Percentiles rank a stretch among this genome's conserved stretches.
Evolutionary conservation across 208 protist species (phyloP).

Genomic region (Acanthamoeba polyphaga): DNA sequence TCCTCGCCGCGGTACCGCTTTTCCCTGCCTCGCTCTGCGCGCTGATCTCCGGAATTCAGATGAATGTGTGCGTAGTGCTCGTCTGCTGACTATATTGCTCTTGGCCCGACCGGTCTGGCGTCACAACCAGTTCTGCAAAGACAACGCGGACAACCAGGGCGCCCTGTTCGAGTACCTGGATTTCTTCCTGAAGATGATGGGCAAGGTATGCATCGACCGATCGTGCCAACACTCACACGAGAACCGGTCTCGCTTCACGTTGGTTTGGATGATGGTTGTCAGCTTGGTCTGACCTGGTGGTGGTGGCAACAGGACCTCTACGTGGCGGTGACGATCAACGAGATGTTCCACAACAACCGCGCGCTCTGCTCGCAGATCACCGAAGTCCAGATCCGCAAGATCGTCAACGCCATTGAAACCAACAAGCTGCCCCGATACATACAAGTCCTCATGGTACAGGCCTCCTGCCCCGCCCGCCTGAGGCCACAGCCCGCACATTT

Average conservation of each 20-base stretch:
- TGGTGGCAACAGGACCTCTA: not conserved
- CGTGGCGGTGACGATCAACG: constrained; percentile 61
- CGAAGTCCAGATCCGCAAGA: constrained; percentile 67
- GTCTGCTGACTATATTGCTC: not conserved
- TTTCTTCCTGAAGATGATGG: constrained; percentile 64
- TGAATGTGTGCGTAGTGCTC: not conserved
- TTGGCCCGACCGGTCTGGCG: not conserved
- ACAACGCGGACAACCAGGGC: constrained; percentile 66
- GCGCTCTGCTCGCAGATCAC: constrained; percentile 62
- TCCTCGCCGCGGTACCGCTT: constrained; percentile 31
- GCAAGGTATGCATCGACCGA: not conserved
- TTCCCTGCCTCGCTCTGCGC: not conserved
- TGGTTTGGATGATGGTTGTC: no score
- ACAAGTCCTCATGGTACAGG: constrained; percentile 19
- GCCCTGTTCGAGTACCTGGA: constrained; percentile 71
- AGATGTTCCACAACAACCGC: constrained; percentile 75
- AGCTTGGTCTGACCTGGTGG: no score
- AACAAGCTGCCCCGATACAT: constrained; percentile 56
- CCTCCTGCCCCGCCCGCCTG: not conserved
- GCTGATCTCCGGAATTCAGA: not conserved
- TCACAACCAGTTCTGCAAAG: constrained; percentile 62
- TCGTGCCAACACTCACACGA: no score
- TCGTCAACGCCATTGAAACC: constrained; percentile 53
- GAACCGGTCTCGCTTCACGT: no score
- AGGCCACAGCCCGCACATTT: not conserved